Evolutionary conservation across 345 rosid genomes (phyloP), one percentile per base, ranked within the genome.

Genomic region (Diplotaxis tenuifolia): DNA sequence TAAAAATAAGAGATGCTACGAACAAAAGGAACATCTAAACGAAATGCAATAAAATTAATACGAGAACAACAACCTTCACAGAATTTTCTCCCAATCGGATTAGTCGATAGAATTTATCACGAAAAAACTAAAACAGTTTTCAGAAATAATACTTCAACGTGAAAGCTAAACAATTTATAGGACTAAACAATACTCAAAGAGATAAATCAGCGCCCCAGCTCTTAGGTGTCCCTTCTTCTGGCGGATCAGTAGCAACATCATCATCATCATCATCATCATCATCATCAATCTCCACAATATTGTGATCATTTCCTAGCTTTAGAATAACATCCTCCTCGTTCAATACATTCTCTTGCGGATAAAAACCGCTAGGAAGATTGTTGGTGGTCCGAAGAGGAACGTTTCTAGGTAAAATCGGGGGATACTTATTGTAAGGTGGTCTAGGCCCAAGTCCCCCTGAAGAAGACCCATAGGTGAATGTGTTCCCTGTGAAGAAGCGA

Each of bases 291-390:
- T 62, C 70, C 36, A 68, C 62, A 53, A 68, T 16, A 2, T 29
- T n/a, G n/a, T n/a, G n/a, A n/a, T n/a, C n/a, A n/a, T n/a, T 47
- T 16, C 53, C 19, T 29, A 76, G 29, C 75, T 29, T 63, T 22
- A 74, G 70, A 58, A 76, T 76, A 21, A 69, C 32, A 70, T 76
- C 45, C 70, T 55, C 31, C 34, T 76, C 79, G 0, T 2, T 45
- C 60, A 55, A 16, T 55, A 22, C 59, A 6, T 63, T 63, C 12
- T 42, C 79, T 31, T 62, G 58, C 3, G 21, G 7, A 15, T 50
- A 19, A 29, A 75, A 16, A 61, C 21, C 15, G 6, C 6, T 60
- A 27, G 62, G 34, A 12, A 19, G 47, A 7, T 57, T 57, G 38
- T n/a, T n/a, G n/a, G 36, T 65, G 36, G 52, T 22, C 40, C 1